Base-by-base conservation (phyloP, 108 stramenopile species). In the Cyclotella choctawhatcheeana region DNA sequence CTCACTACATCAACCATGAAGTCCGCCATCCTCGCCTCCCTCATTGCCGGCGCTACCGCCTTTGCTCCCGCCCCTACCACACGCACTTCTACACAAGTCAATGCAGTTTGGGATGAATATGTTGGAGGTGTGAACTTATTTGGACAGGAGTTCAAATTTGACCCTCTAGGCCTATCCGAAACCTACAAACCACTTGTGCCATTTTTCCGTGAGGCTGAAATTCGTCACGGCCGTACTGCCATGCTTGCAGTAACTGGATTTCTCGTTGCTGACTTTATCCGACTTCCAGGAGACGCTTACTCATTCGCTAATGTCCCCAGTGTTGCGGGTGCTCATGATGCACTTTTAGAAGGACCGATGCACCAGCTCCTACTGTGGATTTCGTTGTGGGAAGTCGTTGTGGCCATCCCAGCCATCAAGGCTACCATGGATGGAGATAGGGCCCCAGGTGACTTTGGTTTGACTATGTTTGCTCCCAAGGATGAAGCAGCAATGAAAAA, bases 191-290 rank as follows among this genome's bases (percentile, higher is more conserved):
- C 85, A 21, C 67, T 74, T 64, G 68, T 84, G 25, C 69, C 73
- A 50, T 96, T 83, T 73, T 96, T 94, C 92, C 90, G 96, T 67
- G 96, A 96, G 77, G 76, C 88, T 66, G 96, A 96, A 71, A 68
- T 96, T 73, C 74, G 78, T 43, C 95, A 96, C 73, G 90, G 92
- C 44, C 92, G 95, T 52, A 82, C 90, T 31, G 95, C 95, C 82
- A 96, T 96, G 96, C 69, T 96, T 37, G 96, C 93, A 65, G 82
- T 85, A 27, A 67, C 90, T 50, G 96, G 96, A 58, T 89, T 88
- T 81, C 75, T 94, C 72, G 87, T 78, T 51, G 67, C 93, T 53
- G 96, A 96, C 60, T 89, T 94, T 44, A 75, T 94, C 56, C 90
- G 93, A 56, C 79, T 96, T 59, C 95, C 95, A 22, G 95, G 95